Evolutionary conservation across 1,284 basidiomycete genomes (phyloP), one percentile per base, ranked within the genome.

Genomic region (Cutaneotrichosporon sp.): DNA sequence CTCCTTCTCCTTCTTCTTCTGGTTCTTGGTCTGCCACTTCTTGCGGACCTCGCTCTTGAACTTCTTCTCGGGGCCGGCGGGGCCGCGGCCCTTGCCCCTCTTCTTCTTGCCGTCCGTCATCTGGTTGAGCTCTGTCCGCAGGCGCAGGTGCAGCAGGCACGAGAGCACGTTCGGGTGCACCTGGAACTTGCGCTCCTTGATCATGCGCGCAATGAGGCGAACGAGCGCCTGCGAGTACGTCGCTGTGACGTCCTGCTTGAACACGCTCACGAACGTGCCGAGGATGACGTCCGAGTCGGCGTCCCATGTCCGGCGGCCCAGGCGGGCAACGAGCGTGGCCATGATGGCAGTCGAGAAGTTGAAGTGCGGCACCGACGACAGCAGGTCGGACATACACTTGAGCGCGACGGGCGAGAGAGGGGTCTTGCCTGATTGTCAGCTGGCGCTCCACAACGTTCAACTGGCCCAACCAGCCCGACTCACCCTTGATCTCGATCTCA

Each of bases 281-380:
- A 91, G 85, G 75, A 95, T 97, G 49, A 89, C 81, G 69, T 92
- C 87, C 52, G 90, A 93, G 52, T 87, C 84, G 87, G 90, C 83
- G 79, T 93, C 90, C 92, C 94, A 97, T 38, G 89, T 87, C 76
- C 86, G 88, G 69, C 87, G 87, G 69, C 93, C 95, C 58, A 99
- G 80, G 18, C 87, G 86, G 55, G 89, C 87, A 20, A 99, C 87
- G 53, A 99, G 83, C 55, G 89, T 88, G 62, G 87, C 88, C 85
- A 97, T 91, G 68, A 99, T 85, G 80, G 99, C 98, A 68, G 87
- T 84, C 54, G 91, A 87, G 80, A 97, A 99, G 82, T 99, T 99
- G 85, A 99, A 99, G 80, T 99, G 95, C 11, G 92, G 91, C 64
- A 89, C 87, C 67, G 91, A 87, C 22, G 84, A 83, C 13, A 95